A percentile compares a stretch with the other conserved stretches of the same genome.
phyloP scores from a whole-genome alignment of 306 rosid genomes.

The Fagus crenata region DNA sequence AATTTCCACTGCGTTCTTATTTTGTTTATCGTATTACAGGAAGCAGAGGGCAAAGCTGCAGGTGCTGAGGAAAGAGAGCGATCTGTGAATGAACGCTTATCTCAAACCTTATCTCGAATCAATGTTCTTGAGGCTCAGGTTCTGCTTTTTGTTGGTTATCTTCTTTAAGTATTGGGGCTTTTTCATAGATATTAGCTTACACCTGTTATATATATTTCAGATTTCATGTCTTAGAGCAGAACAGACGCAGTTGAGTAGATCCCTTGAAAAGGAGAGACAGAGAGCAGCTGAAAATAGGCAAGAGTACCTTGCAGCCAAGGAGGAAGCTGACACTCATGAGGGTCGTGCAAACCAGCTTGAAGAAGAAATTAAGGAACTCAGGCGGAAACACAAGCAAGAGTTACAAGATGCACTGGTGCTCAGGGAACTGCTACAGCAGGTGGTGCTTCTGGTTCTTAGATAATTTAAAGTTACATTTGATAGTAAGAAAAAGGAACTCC shows the following conservation, averaged over 20 bases:
- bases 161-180: conserved; percentile 23
- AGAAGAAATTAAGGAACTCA: conserved; percentile 70
- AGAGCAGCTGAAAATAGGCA: conserved; percentile 99
- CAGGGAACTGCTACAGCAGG: conserved; percentile 92
- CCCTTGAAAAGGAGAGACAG: conserved; percentile 97
- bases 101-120: conserved; percentile 92
- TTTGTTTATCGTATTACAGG: conserved; percentile 57
- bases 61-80: conserved; percentile 96
- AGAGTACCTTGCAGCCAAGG: conserved; percentile 93
- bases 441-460: conserved; percentile 42
- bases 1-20: conserved; percentile 13
- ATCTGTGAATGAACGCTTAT: conserved; percentile 84
- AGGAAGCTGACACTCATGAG: conserved; percentile 97
- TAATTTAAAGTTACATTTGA: background rate
- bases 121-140: conserved; percentile 99
- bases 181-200: conserved; percentile 30
- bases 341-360: conserved; percentile 93
- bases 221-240: conserved; percentile 97
- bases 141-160: conserved; percentile 33
- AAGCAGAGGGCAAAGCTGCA: conserved; percentile 93
- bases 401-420: conserved; percentile 81
- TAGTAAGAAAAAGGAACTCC: background rate
- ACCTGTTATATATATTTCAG: conserved; percentile 50
- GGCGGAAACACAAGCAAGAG: conserved; percentile 90
- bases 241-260: conserved; percentile 84